phyloP scores from a whole-genome alignment of 495 filamentous ascomycete species.

The Copromyces sp. region DNA sequence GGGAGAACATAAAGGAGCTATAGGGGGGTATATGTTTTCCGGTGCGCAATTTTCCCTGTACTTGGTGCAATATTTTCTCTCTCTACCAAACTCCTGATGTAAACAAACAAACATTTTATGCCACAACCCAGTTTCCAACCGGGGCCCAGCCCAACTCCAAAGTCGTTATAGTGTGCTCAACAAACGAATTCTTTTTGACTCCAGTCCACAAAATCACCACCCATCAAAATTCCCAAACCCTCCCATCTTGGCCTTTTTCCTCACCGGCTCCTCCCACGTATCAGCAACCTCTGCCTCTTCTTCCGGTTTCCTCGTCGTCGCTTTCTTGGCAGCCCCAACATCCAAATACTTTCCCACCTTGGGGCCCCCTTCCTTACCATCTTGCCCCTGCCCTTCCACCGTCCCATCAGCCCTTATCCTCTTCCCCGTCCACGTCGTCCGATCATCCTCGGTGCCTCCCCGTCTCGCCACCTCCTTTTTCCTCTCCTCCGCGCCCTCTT shows the following conservation, averaged over 20 bases:
- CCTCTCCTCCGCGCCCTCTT: conserved; percentile 38
- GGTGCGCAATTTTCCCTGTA: not conserved
- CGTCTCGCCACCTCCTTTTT: conserved; percentile 40
- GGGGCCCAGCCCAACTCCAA: not conserved
- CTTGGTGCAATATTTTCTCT: not conserved
- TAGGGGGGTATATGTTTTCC: not conserved
- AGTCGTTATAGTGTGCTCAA: no score
- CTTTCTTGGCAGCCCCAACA: conserved; percentile 30
- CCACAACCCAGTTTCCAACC: not conserved
- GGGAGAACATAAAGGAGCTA: not conserved
- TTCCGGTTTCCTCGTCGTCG: not conserved
- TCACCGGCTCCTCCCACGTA: conserved; percentile 53
- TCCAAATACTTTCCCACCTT: conserved; percentile 78
- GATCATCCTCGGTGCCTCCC: conserved; percentile 64
- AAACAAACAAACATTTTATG: not conserved
- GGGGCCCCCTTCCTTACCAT: conserved; percentile 18
- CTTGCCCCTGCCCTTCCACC: conserved; percentile 21
- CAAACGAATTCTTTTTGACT: not conserved
- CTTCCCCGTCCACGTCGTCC: conserved; percentile 88
- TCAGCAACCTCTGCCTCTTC: conserved; percentile 35
- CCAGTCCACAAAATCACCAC: conserved; percentile 41
- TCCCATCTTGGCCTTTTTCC: conserved; percentile 71
- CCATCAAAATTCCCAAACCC: conserved; percentile 92
- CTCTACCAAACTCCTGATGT: not conserved
- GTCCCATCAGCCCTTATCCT: conserved; percentile 52